Evolutionary conservation across 1,139 yeast species (phyloP).

Genomic region (Suhomyces maxii): DNA sequence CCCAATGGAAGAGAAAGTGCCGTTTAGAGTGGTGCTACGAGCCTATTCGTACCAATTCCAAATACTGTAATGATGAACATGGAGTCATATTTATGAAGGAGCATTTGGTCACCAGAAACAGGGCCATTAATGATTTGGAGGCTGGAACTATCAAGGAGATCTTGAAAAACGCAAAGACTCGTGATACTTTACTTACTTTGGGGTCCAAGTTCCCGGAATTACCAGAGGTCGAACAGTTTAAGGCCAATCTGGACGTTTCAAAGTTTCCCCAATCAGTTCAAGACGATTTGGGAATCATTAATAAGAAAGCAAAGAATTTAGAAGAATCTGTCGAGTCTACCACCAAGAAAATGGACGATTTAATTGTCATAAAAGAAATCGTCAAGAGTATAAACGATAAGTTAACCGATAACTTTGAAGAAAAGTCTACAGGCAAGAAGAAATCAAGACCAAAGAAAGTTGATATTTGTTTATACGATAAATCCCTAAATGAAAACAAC

Average conservation of each 20-base stretch:
- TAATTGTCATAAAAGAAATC: slow-evolving; percentile 36
- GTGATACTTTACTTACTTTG: slow-evolving; percentile 20
- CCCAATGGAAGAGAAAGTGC: slow-evolving; percentile 78
- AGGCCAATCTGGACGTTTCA: slow-evolving; percentile 31
- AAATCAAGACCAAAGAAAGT: slow-evolving; percentile 21
- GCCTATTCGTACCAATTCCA: slow-evolving; percentile 56
- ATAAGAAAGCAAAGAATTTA: slow-evolving; percentile 24
- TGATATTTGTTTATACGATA: slow-evolving; percentile 37
- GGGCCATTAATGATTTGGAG: slow-evolving; percentile 19
- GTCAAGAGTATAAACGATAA: slow-evolving; percentile 41
- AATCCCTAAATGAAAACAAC: slow-evolving; percentile 10
- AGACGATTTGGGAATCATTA: slow-evolving; percentile 19
- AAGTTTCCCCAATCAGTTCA: slow-evolving; percentile 33
- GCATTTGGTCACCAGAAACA: slow-evolving; percentile 16
- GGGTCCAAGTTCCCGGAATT: slow-evolving; percentile 45
- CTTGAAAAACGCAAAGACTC: slow-evolving; percentile 15
- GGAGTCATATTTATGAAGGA: slow-evolving; percentile 56
- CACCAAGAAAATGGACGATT: slow-evolving; percentile 20
- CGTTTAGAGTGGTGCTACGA: slow-evolving; percentile 58
- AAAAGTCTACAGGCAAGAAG: slow-evolving; percentile 21
- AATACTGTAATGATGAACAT: slow-evolving; percentile 76
- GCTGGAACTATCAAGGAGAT: slow-evolving; percentile 23
- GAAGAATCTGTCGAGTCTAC: slow-evolving; percentile 19
- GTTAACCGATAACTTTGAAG: slow-evolving; percentile 13
- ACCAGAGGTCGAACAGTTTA: slow-evolving; percentile 31